Evolutionary conservation across 768 basidiomycete species (phyloP).

Genomic region (Termitomyces sp.): DNA sequence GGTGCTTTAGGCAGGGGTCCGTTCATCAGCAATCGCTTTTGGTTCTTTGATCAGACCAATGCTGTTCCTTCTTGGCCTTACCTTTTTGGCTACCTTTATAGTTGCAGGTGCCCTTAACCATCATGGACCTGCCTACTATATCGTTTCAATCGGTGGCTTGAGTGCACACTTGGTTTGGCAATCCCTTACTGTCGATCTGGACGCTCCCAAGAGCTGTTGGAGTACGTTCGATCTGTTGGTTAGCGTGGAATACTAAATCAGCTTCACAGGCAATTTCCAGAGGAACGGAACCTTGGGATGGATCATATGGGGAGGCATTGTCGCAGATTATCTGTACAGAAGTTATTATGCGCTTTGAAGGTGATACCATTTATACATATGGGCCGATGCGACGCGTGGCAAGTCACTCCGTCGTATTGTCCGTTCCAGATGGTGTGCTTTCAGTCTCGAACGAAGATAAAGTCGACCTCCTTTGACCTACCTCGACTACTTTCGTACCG

Average conservation of each 20-base stretch:
- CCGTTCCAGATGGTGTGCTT: too few species aligned
- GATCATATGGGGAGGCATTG: constrained; percentile 38
- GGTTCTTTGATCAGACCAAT: neutral
- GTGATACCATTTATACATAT: too few species aligned
- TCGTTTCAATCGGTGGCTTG: neutral
- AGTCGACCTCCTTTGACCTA: too few species aligned
- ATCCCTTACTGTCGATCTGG: neutral
- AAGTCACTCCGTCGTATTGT: too few species aligned
- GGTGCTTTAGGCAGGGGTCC: neutral
- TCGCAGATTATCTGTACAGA: constrained; percentile 27
- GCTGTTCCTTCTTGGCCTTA: neutral
- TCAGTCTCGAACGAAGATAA: too few species aligned
- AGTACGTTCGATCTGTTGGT: neutral
- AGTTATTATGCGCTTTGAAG: neutral
- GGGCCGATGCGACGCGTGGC: too few species aligned
- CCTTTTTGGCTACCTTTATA: neutral
- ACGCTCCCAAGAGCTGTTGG: neutral
- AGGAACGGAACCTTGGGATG: constrained; percentile 39
- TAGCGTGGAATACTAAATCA: neutral
- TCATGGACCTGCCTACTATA: neutral
- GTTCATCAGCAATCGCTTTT: neutral
- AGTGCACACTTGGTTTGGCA: neutral
- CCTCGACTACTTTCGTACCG: too few species aligned
- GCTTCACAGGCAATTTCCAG: constrained; percentile 34
- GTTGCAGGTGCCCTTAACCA: neutral